Base-by-base conservation (phyloP, 768 basidiomycete species). In the Lactifluus subvellereus region DNA sequence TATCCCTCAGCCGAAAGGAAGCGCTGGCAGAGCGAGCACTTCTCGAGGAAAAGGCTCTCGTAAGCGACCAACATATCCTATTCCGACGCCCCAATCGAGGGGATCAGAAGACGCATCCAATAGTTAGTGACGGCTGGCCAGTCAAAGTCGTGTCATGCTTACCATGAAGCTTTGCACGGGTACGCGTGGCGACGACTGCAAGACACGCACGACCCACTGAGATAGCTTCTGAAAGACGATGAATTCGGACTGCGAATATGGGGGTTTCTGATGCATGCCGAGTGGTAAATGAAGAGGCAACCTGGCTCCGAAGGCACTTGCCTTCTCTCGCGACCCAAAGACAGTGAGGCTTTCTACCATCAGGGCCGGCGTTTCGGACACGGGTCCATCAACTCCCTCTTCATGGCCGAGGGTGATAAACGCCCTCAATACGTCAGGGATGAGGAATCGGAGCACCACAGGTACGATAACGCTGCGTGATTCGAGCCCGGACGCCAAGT, bases 261-360 rank as follows among this genome's bases (percentile, higher is more conserved):
- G 84, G 35, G 80, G 72, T 74, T 84, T 87, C 87, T 89, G 63
- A 11, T 53, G 35, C 16, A 40, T 40, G n/a, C n/a, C n/a, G n/a
- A n/a, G n/a, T n/a, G 49, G 48, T 54, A 8, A 64, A 45, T 27
- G 40, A 48, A 18, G 22, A 54, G 20, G 32, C 33, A 16, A 5
- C 32, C 16, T 13, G 14, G 55, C 2, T 9, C 47, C 7, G 37
- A 11, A 22, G 20, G 54, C 53, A 69, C 61, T 56, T 66, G 87
- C 89, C 76, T 76, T 79, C 76, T 92, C 90, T 68, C 89, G 77
- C 27, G 89, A 84, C 6, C 87, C 89, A 71, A 90, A 88, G 10
- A 80, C 81, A n/a, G 84, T 79, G 49, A 88, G 78, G 59, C 79
- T 86, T 69, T 89, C 87, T 35, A 86, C 80, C 13, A 80, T 66